A percentile compares a stretch with the other conserved stretches of the same genome.
These are phyloP conservation scores for Flaveria brownii DNA, from an alignment of 129 eudicot species.

Conservation along the genomic window DNA sequence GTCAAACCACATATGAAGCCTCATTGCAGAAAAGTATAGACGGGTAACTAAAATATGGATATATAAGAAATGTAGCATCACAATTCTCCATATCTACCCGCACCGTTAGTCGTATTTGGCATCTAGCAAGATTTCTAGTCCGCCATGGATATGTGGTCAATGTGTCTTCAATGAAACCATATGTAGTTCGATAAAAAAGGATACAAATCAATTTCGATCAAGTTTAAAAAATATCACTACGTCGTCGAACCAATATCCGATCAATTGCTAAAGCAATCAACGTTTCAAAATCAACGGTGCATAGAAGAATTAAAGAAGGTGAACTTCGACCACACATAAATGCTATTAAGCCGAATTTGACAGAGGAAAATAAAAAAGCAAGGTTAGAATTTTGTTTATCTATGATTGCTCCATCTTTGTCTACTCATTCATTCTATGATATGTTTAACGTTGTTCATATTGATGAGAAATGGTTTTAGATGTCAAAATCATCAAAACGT, in stretches of 20 bases:
- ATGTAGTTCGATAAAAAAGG: slow-evolving; percentile 3
- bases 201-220: slow-evolving; percentile 1
- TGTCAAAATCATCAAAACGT: too few relatives aligned
- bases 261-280: not conserved
- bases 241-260: not conserved
- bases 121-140: not conserved
- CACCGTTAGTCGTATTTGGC: slow-evolving; percentile 8
- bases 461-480: too few relatives aligned
- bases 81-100: not conserved
- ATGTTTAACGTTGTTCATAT: too few relatives aligned
- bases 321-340: slow-evolving; percentile 13
- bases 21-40: slow-evolving; percentile 15
- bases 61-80: too few relatives aligned
- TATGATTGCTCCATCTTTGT: slow-evolving; percentile 11
- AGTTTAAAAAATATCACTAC: slow-evolving; percentile 6
- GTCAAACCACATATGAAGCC: slow-evolving; percentile 7
- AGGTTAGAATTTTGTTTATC: slow-evolving; percentile 21
- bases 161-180: slow-evolving; percentile 7
- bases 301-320: slow-evolving; percentile 24
- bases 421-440: not conserved
- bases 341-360: slow-evolving; percentile 8
- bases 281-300: slow-evolving; percentile 15
- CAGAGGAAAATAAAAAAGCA: not conserved
- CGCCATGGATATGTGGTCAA: not conserved
- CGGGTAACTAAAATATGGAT: not conserved